A percentile compares a stretch with the other conserved stretches of the same genome.
Evolutionary conservation across 192 early-diverging fungal genomes (phyloP).

Genomic region (Coemansia reversa): DNA sequence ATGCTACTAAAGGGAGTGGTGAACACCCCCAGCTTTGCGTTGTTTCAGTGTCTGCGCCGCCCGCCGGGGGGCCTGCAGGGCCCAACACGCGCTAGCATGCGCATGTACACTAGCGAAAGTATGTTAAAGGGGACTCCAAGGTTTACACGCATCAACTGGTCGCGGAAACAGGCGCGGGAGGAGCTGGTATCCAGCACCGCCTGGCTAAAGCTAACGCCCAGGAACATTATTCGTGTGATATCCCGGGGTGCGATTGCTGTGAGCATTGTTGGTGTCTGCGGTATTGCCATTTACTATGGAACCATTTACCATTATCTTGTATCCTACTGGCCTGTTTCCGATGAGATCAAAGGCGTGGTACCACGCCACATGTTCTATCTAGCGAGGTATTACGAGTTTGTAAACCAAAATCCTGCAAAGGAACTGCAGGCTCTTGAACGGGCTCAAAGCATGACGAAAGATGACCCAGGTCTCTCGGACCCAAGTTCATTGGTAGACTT

Average conservation of each 20-base stretch:
- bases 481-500: conserved; percentile 19
- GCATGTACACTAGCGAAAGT: conserved; percentile 16
- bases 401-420: conserved; percentile 14
- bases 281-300: conserved; percentile 21
- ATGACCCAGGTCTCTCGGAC: conserved; percentile 10
- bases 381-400: conserved; percentile 34
- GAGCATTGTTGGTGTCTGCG: conserved; percentile 14
- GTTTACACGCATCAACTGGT: conserved; percentile 34
- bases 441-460: conserved; percentile 7
- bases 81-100: not conserved
- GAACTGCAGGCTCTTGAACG: conserved; percentile 24
- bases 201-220: conserved; percentile 20
- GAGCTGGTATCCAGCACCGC: conserved; percentile 8
- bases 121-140: conserved; percentile 45
- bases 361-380: conserved; percentile 29
- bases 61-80: not conserved
- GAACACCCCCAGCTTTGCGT: not conserved
- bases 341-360: conserved; percentile 15
- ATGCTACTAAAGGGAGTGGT: not conserved
- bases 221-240: conserved; percentile 12
- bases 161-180: not conserved
- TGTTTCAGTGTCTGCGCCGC: not conserved
- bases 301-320: conserved; percentile 33
- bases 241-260: conserved; percentile 11
- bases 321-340: conserved; percentile 27